These are phyloP conservation scores for Wallacemonas collosoma DNA, from an alignment of 208 protist genomes.

Conservation along the genomic window DNA sequence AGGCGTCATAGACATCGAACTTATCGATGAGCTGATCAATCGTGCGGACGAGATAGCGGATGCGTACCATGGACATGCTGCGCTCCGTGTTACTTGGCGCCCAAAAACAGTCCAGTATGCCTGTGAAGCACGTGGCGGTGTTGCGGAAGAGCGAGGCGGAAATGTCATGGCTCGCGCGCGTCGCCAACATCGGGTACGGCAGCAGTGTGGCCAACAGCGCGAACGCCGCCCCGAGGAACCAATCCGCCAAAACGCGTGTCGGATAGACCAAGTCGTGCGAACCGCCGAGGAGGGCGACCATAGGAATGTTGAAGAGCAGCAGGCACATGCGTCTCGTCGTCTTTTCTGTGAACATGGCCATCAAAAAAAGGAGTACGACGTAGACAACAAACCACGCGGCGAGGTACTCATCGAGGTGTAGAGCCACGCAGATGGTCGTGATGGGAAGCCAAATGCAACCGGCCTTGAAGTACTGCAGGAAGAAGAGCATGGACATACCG, in stretches of 20 bases:
- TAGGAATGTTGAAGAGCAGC: slow-evolving; percentile 65
- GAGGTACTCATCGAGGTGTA: slow-evolving; percentile 46
- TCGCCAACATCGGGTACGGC: slow-evolving; percentile 69
- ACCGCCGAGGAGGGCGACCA: slow-evolving; percentile 48
- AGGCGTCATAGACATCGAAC: slow-evolving; percentile 46
- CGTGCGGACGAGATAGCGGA: slow-evolving; percentile 52
- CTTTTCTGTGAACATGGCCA: slow-evolving; percentile 56
- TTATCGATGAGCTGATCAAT: slow-evolving; percentile 62
- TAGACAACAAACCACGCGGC: slow-evolving; percentile 68
- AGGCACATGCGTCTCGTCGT: slow-evolving; percentile 59
- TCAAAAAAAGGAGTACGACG: slow-evolving; percentile 58
- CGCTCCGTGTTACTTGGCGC: slow-evolving; percentile 65
- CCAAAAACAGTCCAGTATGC: slow-evolving; percentile 72
- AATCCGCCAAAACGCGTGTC: slow-evolving; percentile 48
- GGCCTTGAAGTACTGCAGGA: slow-evolving; percentile 60
- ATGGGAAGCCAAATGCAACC: slow-evolving; percentile 69
- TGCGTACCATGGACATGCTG: slow-evolving; percentile 74
- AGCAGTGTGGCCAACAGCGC: slow-evolving; percentile 52
- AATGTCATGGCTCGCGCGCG: slow-evolving; percentile 31
- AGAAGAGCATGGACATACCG: slow-evolving; percentile 50
- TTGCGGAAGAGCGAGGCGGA: slow-evolving; percentile 41
- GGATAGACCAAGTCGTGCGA: slow-evolving; percentile 39
- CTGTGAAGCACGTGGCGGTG: slow-evolving; percentile 60
- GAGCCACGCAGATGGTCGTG: slow-evolving; percentile 45
- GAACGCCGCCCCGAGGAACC: slow-evolving; percentile 63